Percentiles rank a stretch among this genome's conserved stretches.
phyloP scores from a whole-genome alignment of 805 yeast species.

The Candida namnaoensis region DNA sequence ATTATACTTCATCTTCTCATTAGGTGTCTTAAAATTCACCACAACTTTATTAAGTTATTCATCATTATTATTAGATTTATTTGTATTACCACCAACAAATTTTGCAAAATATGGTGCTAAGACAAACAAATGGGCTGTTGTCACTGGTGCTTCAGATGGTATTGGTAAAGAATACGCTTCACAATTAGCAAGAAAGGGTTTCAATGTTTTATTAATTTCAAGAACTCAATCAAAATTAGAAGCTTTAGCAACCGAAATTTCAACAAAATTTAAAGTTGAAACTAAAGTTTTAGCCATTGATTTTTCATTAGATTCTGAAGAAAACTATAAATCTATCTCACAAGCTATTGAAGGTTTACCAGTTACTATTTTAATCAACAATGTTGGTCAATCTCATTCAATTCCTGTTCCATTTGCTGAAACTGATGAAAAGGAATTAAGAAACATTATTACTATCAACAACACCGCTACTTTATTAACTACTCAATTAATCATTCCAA shows the following conservation, averaged over 20 bases:
- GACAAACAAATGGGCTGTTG: slow-evolving; percentile 77
- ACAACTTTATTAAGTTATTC: slow-evolving; percentile 36
- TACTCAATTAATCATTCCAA: slow-evolving; percentile 73
- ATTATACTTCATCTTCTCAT: slow-evolving; percentile 9
- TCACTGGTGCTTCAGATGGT: slow-evolving; percentile 97
- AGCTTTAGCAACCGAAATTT: slow-evolving; percentile 53
- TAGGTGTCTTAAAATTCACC: slow-evolving; percentile 58
- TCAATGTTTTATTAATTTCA: slow-evolving; percentile 76
- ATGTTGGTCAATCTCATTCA: slow-evolving; percentile 91
- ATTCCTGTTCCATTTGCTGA: slow-evolving; percentile 91
- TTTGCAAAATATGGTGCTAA: slow-evolving; percentile 70
- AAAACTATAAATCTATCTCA: slow-evolving; percentile 45
- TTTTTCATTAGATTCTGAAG: slow-evolving; percentile 52
- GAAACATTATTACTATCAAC: slow-evolving; percentile 77
- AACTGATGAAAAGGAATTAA: slow-evolving; percentile 66
- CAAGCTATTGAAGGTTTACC: slow-evolving; percentile 41
- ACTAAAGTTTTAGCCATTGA: slow-evolving; percentile 72
- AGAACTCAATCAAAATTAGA: slow-evolving; percentile 77
- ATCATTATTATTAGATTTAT: slow-evolving; percentile 52
- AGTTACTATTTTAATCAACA: slow-evolving; percentile 75
- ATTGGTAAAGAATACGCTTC: slow-evolving; percentile 87
- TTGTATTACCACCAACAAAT: slow-evolving; percentile 49
- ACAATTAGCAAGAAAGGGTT: slow-evolving; percentile 81
- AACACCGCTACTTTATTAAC: slow-evolving; percentile 75
- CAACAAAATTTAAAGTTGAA: slow-evolving; percentile 46